Conservation (phyloP, 768 basidiomycete genomes). For the Podaxis sp. region DNA sequence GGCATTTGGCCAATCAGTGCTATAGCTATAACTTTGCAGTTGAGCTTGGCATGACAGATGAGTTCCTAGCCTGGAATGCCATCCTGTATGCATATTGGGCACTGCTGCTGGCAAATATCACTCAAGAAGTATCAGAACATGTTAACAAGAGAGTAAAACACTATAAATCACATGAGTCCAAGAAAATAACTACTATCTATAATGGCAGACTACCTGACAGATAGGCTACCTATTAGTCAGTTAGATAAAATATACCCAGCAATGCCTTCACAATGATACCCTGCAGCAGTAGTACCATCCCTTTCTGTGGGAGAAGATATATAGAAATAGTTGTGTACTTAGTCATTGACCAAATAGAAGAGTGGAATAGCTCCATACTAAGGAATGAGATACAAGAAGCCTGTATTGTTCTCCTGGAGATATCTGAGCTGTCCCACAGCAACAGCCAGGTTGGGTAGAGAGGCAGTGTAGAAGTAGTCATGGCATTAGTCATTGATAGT, state of each 20-base stretch:
- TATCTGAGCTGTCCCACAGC: background rate
- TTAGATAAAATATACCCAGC: background rate
- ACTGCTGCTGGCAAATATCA: too few relatives aligned
- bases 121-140: too few relatives aligned
- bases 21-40: too few relatives aligned
- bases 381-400: background rate
- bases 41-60: too few relatives aligned
- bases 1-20: too few relatives aligned
- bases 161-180: too few relatives aligned
- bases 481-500: background rate
- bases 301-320: background rate
- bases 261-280: background rate
- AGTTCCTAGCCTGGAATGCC: too few relatives aligned
- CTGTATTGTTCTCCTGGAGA: background rate
- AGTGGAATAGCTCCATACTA: conserved; percentile 1
- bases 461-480: conserved; percentile 3
- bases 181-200: too few relatives aligned
- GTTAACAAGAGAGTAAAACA: too few relatives aligned
- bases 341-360: background rate
- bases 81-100: too few relatives aligned
- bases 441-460: background rate
- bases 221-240: background rate
- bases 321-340: background rate
- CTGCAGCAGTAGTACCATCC: background rate
- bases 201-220: too few relatives aligned